These are phyloP conservation scores for Sarocladium strictum DNA, from an alignment of 2,329 filamentous ascomycete species.

Conservation along the genomic window DNA sequence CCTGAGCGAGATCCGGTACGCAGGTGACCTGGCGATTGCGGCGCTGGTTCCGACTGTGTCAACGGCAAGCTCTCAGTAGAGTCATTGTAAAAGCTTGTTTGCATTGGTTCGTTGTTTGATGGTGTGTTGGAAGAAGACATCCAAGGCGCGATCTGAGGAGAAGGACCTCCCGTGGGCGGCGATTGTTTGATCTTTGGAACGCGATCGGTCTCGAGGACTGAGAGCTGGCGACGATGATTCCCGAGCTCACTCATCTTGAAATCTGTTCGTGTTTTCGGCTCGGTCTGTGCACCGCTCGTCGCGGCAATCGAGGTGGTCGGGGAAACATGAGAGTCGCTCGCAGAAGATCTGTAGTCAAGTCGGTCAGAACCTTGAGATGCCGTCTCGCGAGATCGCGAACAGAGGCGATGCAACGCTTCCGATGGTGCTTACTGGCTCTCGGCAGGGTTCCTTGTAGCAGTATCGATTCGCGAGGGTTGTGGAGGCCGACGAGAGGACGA, in stretches of 20 bases:
- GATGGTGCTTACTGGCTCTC: not conserved
- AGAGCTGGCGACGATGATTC: slow-evolving; percentile 67
- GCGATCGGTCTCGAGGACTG: slow-evolving; percentile 56
- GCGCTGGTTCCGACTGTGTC: slow-evolving; percentile 52
- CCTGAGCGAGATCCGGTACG: slow-evolving; percentile 30
- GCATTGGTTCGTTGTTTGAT: slow-evolving; percentile 28
- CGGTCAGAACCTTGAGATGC: too few relatives aligned
- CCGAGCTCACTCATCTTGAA: slow-evolving; percentile 37
- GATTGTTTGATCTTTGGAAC: slow-evolving; percentile 55
- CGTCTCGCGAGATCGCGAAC: too few relatives aligned
- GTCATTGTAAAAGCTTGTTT: slow-evolving; percentile 65
- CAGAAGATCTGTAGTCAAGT: slow-evolving; percentile 17
- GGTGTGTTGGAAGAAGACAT: slow-evolving; percentile 37
- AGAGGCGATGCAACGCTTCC: too few relatives aligned
- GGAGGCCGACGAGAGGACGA: slow-evolving; percentile 17
- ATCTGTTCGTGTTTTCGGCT: slow-evolving; percentile 24
- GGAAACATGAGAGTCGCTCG: slow-evolving; percentile 40
- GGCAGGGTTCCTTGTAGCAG: not conserved
- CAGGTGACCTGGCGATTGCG: slow-evolving; percentile 65
- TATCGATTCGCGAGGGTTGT: slow-evolving; percentile 4
- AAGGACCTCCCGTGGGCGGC: slow-evolving; percentile 34
- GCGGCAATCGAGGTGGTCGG: slow-evolving; percentile 40
- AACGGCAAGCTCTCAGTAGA: slow-evolving; percentile 49
- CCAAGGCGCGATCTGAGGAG: slow-evolving; percentile 53
- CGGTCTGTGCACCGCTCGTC: slow-evolving; percentile 25